Evolutionary conservation across 176 grass and related monocot species (phyloP).

Genomic region (Zea mays): DNA sequence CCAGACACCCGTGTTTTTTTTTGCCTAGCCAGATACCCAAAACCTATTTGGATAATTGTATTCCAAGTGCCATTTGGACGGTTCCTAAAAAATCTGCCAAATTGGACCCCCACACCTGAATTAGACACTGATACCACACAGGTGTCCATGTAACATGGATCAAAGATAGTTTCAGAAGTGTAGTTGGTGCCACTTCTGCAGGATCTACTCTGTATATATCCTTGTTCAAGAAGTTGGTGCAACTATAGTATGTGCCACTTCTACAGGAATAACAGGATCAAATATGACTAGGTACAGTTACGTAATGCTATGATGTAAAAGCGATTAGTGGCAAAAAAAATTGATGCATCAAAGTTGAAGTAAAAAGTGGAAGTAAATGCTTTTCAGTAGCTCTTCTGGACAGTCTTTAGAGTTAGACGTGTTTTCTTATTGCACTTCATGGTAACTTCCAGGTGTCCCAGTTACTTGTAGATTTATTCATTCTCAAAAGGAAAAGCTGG

Average conservation of each 20-base stretch:
- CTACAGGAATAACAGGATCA: not conserved
- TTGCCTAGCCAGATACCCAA: not conserved
- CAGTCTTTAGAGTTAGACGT: not conserved
- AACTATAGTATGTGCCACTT: not conserved
- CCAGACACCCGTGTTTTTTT: not conserved
- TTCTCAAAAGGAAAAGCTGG: not conserved
- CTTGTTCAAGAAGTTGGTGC: conserved; percentile 5
- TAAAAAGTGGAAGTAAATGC: not conserved
- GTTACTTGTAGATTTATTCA: conserved; percentile 11
- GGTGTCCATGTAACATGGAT: not conserved
- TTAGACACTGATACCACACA: not conserved
- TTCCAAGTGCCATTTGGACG: not conserved
- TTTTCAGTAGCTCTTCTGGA: not conserved
- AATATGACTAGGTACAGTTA: not conserved
- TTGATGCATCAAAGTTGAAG: not conserved
- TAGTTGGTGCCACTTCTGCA: not conserved
- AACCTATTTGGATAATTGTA: not conserved
- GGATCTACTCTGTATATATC: conserved; percentile 1
- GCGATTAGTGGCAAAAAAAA: not conserved
- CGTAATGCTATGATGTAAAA: not conserved
- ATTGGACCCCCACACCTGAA: not conserved
- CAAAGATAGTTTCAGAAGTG: not conserved
- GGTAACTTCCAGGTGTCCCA: not conserved
- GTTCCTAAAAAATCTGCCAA: not conserved
- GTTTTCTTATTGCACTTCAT: not conserved